phyloP scores from a whole-genome alignment of 2,329 filamentous ascomycete species.

The Aspergillus sp. region DNA sequence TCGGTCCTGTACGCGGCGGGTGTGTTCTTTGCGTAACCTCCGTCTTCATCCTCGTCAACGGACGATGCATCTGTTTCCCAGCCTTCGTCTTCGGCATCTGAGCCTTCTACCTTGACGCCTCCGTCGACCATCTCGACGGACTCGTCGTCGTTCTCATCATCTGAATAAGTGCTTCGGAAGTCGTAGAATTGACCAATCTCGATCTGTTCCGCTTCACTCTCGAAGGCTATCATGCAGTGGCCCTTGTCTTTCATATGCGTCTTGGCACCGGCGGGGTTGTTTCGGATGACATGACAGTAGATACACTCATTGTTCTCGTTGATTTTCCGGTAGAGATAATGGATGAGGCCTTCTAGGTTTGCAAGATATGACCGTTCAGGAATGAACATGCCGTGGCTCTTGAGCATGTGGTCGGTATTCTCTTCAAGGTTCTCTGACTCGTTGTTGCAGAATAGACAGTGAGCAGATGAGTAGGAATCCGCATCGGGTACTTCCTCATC shows the following conservation, averaged over 20 bases:
- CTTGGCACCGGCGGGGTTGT: slow-evolving; percentile 76
- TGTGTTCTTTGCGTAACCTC: slow-evolving; percentile 74
- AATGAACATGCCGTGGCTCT: slow-evolving; percentile 92
- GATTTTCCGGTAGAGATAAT: slow-evolving; percentile 76
- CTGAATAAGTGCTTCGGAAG: slow-evolving; percentile 92
- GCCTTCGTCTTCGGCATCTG: slow-evolving; percentile 60
- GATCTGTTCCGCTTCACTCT: slow-evolving; percentile 82
- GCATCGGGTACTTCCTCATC: slow-evolving; percentile 38
- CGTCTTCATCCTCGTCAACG: slow-evolving; percentile 79
- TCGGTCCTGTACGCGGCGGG: slow-evolving; percentile 85
- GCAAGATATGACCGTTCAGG: slow-evolving; percentile 83
- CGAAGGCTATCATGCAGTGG: slow-evolving; percentile 95
- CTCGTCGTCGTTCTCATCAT: slow-evolving; percentile 64
- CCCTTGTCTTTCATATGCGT: slow-evolving; percentile 97
- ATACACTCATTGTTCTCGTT: slow-evolving; percentile 79
- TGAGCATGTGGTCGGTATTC: slow-evolving; percentile 86
- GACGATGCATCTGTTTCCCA: slow-evolving; percentile 98
- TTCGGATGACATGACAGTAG: slow-evolving; percentile 80
- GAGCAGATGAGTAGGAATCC: slow-evolving; percentile 49
- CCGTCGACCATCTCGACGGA: slow-evolving; percentile 46
- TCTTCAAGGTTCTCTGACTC: slow-evolving; percentile 72
- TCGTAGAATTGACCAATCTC: slow-evolving; percentile 97
- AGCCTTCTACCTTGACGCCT: slow-evolving; percentile 60
- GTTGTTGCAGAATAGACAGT: slow-evolving; percentile 91
- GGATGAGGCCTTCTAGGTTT: slow-evolving; percentile 77